Evolutionary conservation across 2,329 filamentous ascomycete species (phyloP).

Genomic region (Aspergillus sp.): DNA sequence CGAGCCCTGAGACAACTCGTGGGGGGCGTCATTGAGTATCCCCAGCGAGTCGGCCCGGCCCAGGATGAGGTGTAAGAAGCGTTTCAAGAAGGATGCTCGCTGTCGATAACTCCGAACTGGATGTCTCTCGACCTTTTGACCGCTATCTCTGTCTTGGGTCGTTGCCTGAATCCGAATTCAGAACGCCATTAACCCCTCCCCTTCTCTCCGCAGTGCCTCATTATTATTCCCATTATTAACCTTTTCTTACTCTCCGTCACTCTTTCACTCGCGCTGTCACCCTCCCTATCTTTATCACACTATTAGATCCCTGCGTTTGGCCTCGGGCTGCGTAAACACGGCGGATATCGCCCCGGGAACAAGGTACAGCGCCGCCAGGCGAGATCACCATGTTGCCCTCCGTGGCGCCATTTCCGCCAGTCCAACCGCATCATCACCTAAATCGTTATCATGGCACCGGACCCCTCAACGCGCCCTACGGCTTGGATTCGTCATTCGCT

Average conservation of each 20-base stretch:
- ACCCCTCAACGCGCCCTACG: slow-evolving; percentile 36
- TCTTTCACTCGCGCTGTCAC: slow-evolving; percentile 3
- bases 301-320: slow-evolving; percentile 4
- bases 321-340: not conserved
- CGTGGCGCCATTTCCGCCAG: slow-evolving; percentile 49
- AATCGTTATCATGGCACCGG: slow-evolving; percentile 38
- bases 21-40: slow-evolving; percentile 37
- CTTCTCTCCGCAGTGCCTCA: slow-evolving; percentile 12
- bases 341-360: slow-evolving; percentile 19
- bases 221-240: slow-evolving; percentile 20
- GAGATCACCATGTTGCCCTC: slow-evolving; percentile 53
- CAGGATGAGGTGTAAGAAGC: slow-evolving; percentile 53
- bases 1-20: slow-evolving; percentile 29
- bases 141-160: slow-evolving; percentile 23
- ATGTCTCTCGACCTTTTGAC: slow-evolving; percentile 29
- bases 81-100: slow-evolving; percentile 48
- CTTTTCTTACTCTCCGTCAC: slow-evolving; percentile 17
- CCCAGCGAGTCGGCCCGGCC: slow-evolving; percentile 28
- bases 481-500: slow-evolving; percentile 33
- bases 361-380: slow-evolving; percentile 12
- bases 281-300: not conserved
- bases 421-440: slow-evolving; percentile 47
- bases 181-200: not conserved
- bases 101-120: slow-evolving; percentile 37
- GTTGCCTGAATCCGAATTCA: slow-evolving; percentile 20